Percentiles rank a stretch among this genome's conserved stretches.
Conservation (phyloP, 2,329 filamentous ascomycete genomes). For the Didymella exigua region DNA sequence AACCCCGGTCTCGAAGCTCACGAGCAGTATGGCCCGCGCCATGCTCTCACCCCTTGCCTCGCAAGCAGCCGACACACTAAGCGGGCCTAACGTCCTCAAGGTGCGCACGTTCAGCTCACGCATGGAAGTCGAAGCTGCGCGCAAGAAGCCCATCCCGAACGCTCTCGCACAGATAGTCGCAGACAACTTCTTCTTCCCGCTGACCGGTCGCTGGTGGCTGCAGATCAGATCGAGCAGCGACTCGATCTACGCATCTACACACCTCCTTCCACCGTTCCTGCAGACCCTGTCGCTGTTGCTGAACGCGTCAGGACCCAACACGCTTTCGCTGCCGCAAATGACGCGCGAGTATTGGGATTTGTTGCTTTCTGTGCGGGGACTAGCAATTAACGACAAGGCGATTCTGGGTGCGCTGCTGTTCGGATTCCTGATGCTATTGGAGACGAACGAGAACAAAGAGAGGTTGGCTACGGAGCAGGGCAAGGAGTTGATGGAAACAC, state of each 20-base stretch:
- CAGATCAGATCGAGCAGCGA: constrained; percentile 57
- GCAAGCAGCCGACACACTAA: constrained; percentile 76
- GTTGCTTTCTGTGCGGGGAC: constrained; percentile 71
- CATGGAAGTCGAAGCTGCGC: constrained; percentile 67
- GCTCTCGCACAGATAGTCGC: constrained; percentile 77
- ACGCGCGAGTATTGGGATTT: constrained; percentile 84
- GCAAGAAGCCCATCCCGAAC: constrained; percentile 70
- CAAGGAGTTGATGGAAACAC: constrained; percentile 79
- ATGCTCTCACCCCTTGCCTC: constrained; percentile 85
- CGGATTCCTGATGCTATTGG: constrained; percentile 77
- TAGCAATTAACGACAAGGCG: constrained; percentile 59
- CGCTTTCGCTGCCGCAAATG: constrained; percentile 75
- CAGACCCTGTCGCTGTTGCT: constrained; percentile 85
- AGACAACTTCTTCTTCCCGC: constrained; percentile 81
- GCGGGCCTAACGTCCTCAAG: constrained; percentile 84
- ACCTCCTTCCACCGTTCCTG: constrained; percentile 78
- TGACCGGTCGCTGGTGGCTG: constrained; percentile 79
- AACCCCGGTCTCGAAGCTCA: constrained; percentile 71
- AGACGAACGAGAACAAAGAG: constrained; percentile 77
- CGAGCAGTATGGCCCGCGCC: constrained; percentile 68
- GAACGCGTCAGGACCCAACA: constrained; percentile 81
- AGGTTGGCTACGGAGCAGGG: constrained; percentile 75
- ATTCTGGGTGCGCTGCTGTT: constrained; percentile 79
- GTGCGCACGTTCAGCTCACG: constrained; percentile 86
- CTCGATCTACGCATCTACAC: constrained; percentile 73